Conservation (phyloP, 495 filamentous ascomycete genomes). For the Penicillium robsamsonii region DNA sequence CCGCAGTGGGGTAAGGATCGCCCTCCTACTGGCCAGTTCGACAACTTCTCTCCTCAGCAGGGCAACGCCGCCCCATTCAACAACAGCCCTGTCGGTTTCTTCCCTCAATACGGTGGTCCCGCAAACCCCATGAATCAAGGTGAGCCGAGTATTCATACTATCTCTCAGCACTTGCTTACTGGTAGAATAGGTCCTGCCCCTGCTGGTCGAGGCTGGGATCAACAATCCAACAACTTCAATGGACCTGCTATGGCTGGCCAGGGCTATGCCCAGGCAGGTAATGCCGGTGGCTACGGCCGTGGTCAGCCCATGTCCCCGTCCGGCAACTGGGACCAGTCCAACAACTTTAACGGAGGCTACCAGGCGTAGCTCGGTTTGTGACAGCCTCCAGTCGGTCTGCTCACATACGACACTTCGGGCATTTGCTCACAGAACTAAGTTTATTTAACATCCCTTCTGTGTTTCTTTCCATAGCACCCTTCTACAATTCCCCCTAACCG, state of each 20-base stretch:
- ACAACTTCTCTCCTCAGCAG: constrained; percentile 73
- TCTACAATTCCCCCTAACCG: constrained; percentile 13
- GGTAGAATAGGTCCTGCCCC: constrained; percentile 53
- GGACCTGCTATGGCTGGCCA: constrained; percentile 58
- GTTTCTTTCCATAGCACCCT: constrained; percentile 11
- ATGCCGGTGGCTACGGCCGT: constrained; percentile 79
- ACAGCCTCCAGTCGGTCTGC: constrained; percentile 13
- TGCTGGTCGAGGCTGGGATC: constrained; percentile 61
- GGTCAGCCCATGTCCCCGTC: constrained; percentile 70
- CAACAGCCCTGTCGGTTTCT: constrained; percentile 77
- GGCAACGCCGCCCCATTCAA: constrained; percentile 56
- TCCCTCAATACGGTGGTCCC: constrained; percentile 80
- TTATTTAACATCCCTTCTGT: constrained; percentile 16
- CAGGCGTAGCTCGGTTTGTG: constrained; percentile 42
- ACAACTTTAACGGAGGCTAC: constrained; percentile 55
- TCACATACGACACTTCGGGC: constrained; percentile 10
- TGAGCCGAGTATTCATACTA: constrained; percentile 33
- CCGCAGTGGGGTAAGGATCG: constrained; percentile 97
- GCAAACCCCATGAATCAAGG: constrained; percentile 73
- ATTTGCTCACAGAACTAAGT: constrained; percentile 17
- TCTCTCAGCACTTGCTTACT: constrained; percentile 16
- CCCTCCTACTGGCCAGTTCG: constrained; percentile 78
- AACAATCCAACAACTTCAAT: constrained; percentile 58
- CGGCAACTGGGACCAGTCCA: constrained; percentile 65
- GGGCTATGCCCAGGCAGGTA: constrained; percentile 60